Evolutionary conservation across 345 rosid species (phyloP).

Genomic region (Hevea brasiliensis): DNA sequence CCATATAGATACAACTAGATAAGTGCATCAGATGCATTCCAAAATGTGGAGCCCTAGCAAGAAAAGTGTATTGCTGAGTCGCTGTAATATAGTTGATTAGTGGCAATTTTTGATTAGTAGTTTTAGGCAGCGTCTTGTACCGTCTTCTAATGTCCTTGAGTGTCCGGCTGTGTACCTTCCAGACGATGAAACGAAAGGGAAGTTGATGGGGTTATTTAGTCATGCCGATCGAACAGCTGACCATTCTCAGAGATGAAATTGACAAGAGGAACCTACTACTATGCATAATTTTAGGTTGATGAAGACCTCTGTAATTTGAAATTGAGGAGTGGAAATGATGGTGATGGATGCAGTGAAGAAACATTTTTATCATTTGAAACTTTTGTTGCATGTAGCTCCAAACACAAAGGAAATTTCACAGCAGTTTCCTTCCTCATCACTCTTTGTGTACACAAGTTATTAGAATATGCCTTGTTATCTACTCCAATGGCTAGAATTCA

Average conservation of each 20-base stretch:
- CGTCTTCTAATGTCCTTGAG: not conserved
- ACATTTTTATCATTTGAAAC: not conserved
- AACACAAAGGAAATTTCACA: slow-evolving; percentile 3
- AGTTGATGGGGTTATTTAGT: not conserved
- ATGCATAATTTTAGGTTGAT: not conserved
- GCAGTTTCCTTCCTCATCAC: slow-evolving; percentile 4
- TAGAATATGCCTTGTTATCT: not conserved
- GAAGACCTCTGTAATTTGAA: not conserved
- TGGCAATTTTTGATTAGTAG: not conserved
- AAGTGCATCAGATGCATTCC: not conserved
- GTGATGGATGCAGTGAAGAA: not conserved
- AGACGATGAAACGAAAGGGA: not conserved
- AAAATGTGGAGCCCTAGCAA: too few relatives aligned
- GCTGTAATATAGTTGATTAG: not conserved
- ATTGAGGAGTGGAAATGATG: not conserved
- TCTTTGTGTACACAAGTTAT: not conserved
- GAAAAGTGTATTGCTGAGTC: not conserved
- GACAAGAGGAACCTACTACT: not conserved
- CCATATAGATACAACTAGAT: not conserved
- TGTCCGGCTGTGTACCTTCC: not conserved
- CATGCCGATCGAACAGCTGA: not conserved
- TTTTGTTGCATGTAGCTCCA: slow-evolving; percentile 10
- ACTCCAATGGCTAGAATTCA: not conserved
- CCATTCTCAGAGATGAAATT: too few relatives aligned
- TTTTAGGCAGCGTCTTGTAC: not conserved